These are phyloP conservation scores for Pseudisothecium myosuroides DNA, from an alignment of 225 moss, liverwort and hornwort species.

Conservation along the genomic window DNA sequence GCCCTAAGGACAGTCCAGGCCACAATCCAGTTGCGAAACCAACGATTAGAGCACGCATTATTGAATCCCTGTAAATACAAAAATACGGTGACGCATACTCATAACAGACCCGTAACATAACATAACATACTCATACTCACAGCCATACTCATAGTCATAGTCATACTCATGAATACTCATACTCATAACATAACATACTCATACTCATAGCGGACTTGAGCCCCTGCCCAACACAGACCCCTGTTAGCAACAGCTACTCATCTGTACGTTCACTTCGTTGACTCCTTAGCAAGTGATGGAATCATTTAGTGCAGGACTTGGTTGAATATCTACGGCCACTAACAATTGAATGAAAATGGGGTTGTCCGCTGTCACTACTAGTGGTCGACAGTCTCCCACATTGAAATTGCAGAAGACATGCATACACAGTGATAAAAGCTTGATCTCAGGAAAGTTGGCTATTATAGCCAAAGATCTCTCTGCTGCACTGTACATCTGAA, in stretches of 20 bases:
- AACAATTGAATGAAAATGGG: neutral
- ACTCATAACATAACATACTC: too few species aligned
- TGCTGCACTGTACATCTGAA: neutral
- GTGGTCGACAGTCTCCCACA: neutral
- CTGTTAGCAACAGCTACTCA: neutral
- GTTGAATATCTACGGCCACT: neutral
- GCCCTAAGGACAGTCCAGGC: neutral
- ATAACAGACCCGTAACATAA: too few species aligned
- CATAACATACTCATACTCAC: too few species aligned
- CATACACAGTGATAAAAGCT: neutral
- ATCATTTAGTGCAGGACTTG: neutral
- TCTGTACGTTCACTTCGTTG: neutral
- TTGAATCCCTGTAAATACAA: neutral
- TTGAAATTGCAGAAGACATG: neutral
- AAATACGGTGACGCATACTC: neutral
- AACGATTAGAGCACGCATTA: neutral
- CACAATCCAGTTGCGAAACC: neutral
- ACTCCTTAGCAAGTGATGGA: neutral
- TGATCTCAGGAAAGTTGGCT: too few species aligned
- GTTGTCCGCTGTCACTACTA: neutral
- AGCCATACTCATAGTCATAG: too few species aligned
- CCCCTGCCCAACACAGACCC: neutral
- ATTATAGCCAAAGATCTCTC: too few species aligned
- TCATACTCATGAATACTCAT: too few species aligned
- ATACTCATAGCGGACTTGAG: neutral